phyloP scores from a whole-genome alignment of 2,329 filamentous ascomycete genomes.

The Sporothrix luriei region DNA sequence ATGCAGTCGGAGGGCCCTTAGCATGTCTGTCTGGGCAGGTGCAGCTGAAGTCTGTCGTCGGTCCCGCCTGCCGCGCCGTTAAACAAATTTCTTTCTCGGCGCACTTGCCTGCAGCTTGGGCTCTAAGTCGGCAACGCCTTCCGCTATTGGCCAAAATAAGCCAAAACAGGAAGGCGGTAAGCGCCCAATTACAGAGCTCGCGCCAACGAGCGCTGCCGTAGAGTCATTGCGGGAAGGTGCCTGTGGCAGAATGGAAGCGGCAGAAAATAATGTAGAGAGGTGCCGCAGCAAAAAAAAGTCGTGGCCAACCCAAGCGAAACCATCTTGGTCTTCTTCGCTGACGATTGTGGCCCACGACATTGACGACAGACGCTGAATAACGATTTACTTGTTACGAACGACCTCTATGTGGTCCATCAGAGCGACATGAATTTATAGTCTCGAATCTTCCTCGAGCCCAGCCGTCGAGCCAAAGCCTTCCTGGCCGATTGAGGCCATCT shows the following conservation, averaged over 20 bases:
- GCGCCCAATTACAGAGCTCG: not conserved
- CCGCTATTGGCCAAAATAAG: not conserved
- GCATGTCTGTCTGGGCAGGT: slow-evolving; percentile 13
- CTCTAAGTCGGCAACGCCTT: slow-evolving; percentile 22
- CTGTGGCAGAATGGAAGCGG: slow-evolving; percentile 9
- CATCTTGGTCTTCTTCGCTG: not conserved
- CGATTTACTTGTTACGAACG: not conserved
- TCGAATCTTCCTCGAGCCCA: not conserved
- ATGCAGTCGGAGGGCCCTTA: not conserved
- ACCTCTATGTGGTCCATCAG: not conserved
- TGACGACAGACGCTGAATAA: not conserved
- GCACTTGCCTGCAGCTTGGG: not conserved
- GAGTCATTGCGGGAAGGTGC: slow-evolving; percentile 30
- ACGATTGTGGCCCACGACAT: not conserved
- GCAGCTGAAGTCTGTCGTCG: not conserved
- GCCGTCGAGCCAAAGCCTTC: not conserved
- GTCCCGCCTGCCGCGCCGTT: not conserved
- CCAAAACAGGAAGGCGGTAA: slow-evolving; percentile 30
- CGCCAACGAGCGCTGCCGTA: slow-evolving; percentile 26
- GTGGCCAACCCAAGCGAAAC: slow-evolving; percentile 26
- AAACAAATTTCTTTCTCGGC: slow-evolving; percentile 14
- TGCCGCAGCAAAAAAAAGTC: slow-evolving; percentile 28
- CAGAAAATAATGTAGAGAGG: slow-evolving; percentile 26
- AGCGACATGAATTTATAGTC: slow-evolving; percentile 22
- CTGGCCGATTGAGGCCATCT: slow-evolving; percentile 15